These are phyloP conservation scores for Euphorbia schlechtendalii DNA, from an alignment of 441 rosid species.

Conservation along the genomic window DNA sequence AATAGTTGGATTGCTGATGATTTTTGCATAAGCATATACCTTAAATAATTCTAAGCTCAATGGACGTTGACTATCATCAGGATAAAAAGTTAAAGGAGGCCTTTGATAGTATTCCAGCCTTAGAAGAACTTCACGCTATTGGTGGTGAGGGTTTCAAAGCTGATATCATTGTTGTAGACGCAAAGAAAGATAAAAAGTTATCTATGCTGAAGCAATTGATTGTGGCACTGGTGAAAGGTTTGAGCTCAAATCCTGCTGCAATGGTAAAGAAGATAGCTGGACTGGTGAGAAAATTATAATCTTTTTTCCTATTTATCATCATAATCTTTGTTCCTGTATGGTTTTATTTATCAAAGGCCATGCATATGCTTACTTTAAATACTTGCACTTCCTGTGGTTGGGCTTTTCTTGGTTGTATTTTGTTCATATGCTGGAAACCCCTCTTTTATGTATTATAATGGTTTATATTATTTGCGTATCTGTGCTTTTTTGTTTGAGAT, in stretches of 20 bases:
- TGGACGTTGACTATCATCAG: slow-evolving; percentile 33
- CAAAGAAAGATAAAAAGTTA: slow-evolving; percentile 81
- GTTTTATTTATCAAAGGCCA: slow-evolving; percentile 1
- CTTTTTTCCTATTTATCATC: too few species aligned
- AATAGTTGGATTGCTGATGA: background rate
- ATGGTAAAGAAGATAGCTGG: slow-evolving; percentile 91
- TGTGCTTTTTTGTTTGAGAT: background rate
- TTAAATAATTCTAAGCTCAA: slow-evolving; percentile 13
- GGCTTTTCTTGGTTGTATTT: background rate
- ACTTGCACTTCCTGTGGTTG: background rate
- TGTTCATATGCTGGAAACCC: background rate
- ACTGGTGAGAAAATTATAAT: slow-evolving; percentile 76
- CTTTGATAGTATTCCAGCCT: slow-evolving; percentile 68
- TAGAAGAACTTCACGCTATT: slow-evolving; percentile 80
- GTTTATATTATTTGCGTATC: background rate
- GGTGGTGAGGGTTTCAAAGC: slow-evolving; percentile 74
- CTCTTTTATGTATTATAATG: background rate
- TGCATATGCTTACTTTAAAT: background rate
- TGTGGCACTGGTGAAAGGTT: slow-evolving; percentile 68
- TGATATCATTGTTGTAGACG: slow-evolving; percentile 85
- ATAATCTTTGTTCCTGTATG: slow-evolving; percentile 14
- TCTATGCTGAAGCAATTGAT: slow-evolving; percentile 89
- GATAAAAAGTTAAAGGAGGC: slow-evolving; percentile 80
- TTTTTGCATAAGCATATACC: background rate
- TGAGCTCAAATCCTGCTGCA: slow-evolving; percentile 84